phyloP scores from a whole-genome alignment of 2,329 filamentous ascomycete species.

The Diaporthe vexans region DNA sequence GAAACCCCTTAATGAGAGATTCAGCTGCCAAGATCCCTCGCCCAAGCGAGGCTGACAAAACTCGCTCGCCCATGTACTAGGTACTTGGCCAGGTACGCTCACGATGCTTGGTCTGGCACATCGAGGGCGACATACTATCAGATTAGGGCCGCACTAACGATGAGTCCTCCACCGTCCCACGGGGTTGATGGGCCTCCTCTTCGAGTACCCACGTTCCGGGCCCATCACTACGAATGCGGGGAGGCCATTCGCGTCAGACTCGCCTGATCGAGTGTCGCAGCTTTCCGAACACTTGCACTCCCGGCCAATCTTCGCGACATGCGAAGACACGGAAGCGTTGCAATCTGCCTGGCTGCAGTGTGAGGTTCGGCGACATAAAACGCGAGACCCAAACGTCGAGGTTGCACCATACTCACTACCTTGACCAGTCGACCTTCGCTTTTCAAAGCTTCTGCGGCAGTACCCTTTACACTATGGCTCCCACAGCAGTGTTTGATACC shows the following conservation, averaged over 20 bases:
- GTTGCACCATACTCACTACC: no score
- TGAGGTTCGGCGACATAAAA: neutral
- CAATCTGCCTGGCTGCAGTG: neutral
- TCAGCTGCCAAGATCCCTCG: neutral
- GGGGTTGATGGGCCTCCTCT: neutral
- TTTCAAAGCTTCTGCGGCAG: no score
- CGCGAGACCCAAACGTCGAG: neutral
- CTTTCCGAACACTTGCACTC: neutral
- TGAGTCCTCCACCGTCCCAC: neutral
- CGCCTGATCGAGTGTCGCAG: constrained; percentile 10
- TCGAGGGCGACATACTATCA: neutral
- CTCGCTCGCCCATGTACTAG: neutral
- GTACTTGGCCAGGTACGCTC: neutral
- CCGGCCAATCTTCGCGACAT: neutral
- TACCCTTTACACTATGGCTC: neutral
- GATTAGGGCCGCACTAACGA: neutral
- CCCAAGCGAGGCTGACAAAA: neutral
- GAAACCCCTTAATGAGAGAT: neutral
- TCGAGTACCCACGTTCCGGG: neutral
- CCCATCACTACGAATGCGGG: neutral
- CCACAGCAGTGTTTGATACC: constrained; percentile 4
- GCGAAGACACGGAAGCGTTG: neutral
- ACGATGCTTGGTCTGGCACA: neutral
- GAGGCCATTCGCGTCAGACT: neutral
- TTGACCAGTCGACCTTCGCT: no score